Percentiles rank a stretch among this genome's conserved stretches.
Evolutionary conservation across 164 flowering plant genomes (phyloP).

Genomic region (Berberis vulgaris): DNA sequence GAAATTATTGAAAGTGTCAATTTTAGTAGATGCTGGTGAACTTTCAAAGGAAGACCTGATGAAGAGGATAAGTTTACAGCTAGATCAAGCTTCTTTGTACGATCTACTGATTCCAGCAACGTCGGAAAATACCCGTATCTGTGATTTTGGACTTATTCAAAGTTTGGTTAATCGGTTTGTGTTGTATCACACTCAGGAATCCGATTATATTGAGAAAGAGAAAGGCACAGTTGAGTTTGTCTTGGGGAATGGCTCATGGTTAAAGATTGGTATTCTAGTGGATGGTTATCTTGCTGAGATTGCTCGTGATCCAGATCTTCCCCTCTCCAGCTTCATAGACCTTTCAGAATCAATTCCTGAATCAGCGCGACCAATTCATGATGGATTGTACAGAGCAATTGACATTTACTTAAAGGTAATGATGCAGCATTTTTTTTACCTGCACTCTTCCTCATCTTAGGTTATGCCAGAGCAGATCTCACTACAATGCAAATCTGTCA

Average conservation of each 20-base stretch:
- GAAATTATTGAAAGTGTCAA: slow-evolving; percentile 61
- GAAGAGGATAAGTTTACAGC: slow-evolving; percentile 42
- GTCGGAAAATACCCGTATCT: slow-evolving; percentile 36
- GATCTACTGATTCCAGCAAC: slow-evolving; percentile 70
- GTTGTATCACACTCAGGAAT: slow-evolving; percentile 18
- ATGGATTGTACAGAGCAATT: slow-evolving; percentile 68
- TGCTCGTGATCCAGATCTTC: slow-evolving; percentile 55
- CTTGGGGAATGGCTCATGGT: slow-evolving; percentile 38
- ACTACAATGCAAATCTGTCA: too few species aligned
- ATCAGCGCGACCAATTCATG: slow-evolving; percentile 67
- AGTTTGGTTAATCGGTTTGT: slow-evolving; percentile 39
- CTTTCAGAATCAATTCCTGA: slow-evolving; percentile 56
- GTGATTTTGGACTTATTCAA: slow-evolving; percentile 61
- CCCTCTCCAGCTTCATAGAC: slow-evolving; percentile 37
- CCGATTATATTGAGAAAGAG: slow-evolving; percentile 22
- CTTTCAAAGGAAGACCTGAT: slow-evolving; percentile 47
- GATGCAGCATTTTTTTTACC: background rate
- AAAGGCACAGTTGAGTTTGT: slow-evolving; percentile 22
- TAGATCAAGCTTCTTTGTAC: slow-evolving; percentile 59
- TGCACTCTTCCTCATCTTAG: too few species aligned
- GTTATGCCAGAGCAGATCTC: too few species aligned
- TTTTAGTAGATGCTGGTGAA: slow-evolving; percentile 60
- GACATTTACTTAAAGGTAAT: slow-evolving; percentile 72
- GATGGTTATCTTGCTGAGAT: slow-evolving; percentile 71
- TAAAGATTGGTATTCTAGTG: slow-evolving; percentile 48